Evolutionary conservation across 257 asterid genomes (phyloP).

Genomic region (Solanum gandarillasii): DNA sequence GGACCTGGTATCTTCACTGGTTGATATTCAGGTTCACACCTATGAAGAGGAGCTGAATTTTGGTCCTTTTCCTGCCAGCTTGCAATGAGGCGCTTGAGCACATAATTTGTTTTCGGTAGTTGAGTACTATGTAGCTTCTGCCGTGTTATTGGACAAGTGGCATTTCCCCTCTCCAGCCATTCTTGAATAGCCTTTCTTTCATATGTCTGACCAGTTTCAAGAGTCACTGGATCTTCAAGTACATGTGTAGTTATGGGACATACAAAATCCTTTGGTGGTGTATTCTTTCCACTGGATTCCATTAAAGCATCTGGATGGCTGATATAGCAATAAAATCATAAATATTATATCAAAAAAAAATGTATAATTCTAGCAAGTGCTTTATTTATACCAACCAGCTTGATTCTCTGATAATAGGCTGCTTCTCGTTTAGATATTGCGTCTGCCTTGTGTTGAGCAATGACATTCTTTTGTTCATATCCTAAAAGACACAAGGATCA

Average conservation of each 20-base stretch:
- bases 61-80: slow-evolving; percentile 54
- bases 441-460: slow-evolving; percentile 26
- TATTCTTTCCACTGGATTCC: slow-evolving; percentile 35
- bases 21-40: slow-evolving; percentile 3
- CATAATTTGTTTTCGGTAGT: slow-evolving; percentile 68
- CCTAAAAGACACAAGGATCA: slow-evolving; percentile 34
- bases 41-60: background rate
- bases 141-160: slow-evolving; percentile 79
- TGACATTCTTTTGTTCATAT: slow-evolving; percentile 24
- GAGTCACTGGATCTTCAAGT: slow-evolving; percentile 75
- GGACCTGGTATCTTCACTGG: slow-evolving; percentile 21
- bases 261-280: slow-evolving; percentile 70
- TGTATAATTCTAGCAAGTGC: background rate
- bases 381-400: slow-evolving; percentile 25
- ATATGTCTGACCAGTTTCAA: slow-evolving; percentile 79
- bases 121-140: slow-evolving; percentile 39
- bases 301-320: slow-evolving; percentile 34
- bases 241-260: slow-evolving; percentile 75
- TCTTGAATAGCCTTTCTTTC: slow-evolving; percentile 73
- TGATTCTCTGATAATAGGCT: slow-evolving; percentile 19
- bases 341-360: background rate
- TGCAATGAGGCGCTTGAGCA: slow-evolving; percentile 75
- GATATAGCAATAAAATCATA: slow-evolving; percentile 9
- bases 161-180: slow-evolving; percentile 70
- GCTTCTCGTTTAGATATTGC: slow-evolving; percentile 15